phyloP scores from a whole-genome alignment of 345 rosid species.

The Carallia brachiata region DNA sequence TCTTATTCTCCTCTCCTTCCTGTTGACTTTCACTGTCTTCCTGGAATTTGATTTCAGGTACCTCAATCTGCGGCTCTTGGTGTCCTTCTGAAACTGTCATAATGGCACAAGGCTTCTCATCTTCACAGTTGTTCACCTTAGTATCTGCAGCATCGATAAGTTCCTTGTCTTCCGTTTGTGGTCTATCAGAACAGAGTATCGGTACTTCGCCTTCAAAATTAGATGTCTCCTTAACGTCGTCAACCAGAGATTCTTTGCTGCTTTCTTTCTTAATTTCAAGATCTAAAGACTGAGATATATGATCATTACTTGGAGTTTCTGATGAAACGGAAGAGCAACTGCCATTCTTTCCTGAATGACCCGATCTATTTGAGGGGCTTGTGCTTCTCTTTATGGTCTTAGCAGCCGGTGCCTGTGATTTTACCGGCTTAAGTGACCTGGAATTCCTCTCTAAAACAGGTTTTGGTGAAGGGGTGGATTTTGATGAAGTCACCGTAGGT shows the following conservation, averaged over 20 bases:
- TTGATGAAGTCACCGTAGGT: conserved; percentile 38
- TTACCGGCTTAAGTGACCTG: conserved; percentile 28
- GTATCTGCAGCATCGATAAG: conserved; percentile 18
- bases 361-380: neutral
- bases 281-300: conserved; percentile 16
- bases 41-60: neutral
- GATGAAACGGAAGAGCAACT: conserved; percentile 3
- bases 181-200: conserved; percentile 11
- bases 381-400: conserved; percentile 25
- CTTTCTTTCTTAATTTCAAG: conserved; percentile 26
- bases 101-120: conserved; percentile 25
- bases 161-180: conserved; percentile 20
- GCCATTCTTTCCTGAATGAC: conserved; percentile 19
- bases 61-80: neutral
- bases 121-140: conserved; percentile 22
- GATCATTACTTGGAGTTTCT: conserved; percentile 12
- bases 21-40: conserved; percentile 3
- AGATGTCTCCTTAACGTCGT: conserved; percentile 36
- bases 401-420: conserved; percentile 24
- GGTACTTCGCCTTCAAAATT: conserved; percentile 25
- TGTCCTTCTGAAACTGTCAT: conserved; percentile 21
- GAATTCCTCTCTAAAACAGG: conserved; percentile 31
- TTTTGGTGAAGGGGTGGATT: conserved; percentile 8
- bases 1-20: conserved; percentile 3
- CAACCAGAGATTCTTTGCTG: conserved; percentile 16